Evolutionary conservation across 108 stramenopile species (phyloP).

Genomic region (Nitzschia sp.): DNA sequence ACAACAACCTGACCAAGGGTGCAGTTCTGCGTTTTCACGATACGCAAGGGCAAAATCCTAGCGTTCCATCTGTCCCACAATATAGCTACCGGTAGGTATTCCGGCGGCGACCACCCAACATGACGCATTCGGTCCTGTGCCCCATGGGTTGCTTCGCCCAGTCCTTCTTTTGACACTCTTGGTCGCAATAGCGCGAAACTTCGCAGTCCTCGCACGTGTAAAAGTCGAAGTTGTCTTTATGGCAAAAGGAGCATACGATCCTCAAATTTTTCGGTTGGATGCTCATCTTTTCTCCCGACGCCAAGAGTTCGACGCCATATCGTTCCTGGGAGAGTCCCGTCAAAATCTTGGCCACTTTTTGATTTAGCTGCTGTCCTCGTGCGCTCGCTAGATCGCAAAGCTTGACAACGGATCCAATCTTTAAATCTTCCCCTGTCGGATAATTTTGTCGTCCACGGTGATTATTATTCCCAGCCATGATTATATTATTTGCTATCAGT

Average conservation of each 20-base stretch:
- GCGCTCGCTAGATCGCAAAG: not conserved
- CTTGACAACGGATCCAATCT: not conserved
- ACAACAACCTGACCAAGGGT: slow-evolving; percentile 24
- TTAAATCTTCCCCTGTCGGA: not conserved
- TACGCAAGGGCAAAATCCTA: slow-evolving; percentile 26
- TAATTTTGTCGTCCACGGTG: no score
- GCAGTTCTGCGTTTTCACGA: slow-evolving; percentile 29
- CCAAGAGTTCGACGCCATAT: not conserved
- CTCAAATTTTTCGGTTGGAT: not conserved
- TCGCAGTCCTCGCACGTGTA: not conserved
- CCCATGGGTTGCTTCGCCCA: not conserved
- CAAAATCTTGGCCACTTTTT: not conserved
- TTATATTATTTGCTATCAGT: no score
- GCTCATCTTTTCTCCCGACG: not conserved
- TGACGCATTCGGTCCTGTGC: not conserved
- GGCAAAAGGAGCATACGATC: not conserved
- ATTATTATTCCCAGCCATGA: no score
- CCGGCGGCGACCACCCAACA: no score
- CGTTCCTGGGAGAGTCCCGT: not conserved
- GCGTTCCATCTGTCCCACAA: slow-evolving; percentile 33
- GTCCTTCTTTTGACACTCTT: not conserved
- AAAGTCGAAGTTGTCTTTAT: not conserved
- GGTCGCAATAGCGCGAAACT: not conserved
- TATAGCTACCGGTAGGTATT: no score
- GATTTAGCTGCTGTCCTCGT: not conserved